Evolutionary conservation across 495 filamentous ascomycete species (phyloP), one percentile per base, ranked within the genome.

Genomic region (Terfezia claveryi): DNA sequence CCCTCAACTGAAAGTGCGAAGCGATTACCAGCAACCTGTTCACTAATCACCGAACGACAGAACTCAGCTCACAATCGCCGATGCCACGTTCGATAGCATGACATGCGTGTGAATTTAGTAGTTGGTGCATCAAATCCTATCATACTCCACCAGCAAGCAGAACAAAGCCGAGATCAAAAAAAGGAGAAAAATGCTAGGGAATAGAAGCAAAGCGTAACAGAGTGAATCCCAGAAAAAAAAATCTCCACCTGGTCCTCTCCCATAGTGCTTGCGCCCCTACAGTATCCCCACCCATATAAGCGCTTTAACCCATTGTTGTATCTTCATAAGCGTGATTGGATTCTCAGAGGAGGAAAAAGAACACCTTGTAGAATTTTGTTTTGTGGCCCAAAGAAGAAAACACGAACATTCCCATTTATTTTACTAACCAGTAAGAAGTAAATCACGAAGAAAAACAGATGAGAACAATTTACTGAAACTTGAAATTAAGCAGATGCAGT

Each of bases 401-500:
- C 27, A 32, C 27, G 27, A 32, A 32, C 41, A 46, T 4, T 46
- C 41, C 41, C 41, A 46, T 46, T 46, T 46, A 46, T 46, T 46
- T 46, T 46, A 46, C 41, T 8, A 20, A 14, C 41, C 41, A 20
- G 17, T 14, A 14, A 46, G 38, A 44, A 44, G 41, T 46, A 46
- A 46, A 46, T 2, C 27, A 46, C 41, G 41, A 46, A 46, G 41
- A 20, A 46, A 46, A 2, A 20, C 4, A 6, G 17, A 46, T 46
- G 4, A 46, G 41, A 9, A 46, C 12, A 46, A 46, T 61, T 58
- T 51, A 38, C 41, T 41, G 52, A 38, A 49, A n/a, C 38, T 52
- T 52, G 23, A 14, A 54, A 52, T 17, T 52, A 50, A 38, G 14
- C 50, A 69, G 86, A 89, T 68, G 84, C 75, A 65, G 85, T 74